phyloP scores from a whole-genome alignment of 495 filamentous ascomycete species.

The Penicillium steckii region DNA sequence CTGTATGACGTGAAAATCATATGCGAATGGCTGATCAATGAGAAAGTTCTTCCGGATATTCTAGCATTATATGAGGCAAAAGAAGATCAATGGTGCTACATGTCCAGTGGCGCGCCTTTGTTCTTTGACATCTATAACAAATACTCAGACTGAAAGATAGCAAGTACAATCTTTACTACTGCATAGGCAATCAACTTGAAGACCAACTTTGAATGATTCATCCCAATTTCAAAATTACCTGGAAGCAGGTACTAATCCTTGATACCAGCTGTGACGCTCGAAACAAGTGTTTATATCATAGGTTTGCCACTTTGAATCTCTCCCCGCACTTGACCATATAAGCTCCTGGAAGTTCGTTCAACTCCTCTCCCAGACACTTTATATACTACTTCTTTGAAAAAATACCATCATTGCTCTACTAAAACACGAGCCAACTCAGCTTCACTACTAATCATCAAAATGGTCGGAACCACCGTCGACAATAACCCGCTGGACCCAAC shows the following conservation, averaged over 20 bases:
- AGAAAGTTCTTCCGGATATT: no score
- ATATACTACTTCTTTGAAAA: no score
- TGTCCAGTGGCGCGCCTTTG: no score
- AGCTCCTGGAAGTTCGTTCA: neutral
- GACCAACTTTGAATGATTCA: neutral
- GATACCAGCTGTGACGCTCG: neutral
- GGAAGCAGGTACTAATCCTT: neutral
- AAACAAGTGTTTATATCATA: conserved; percentile 26
- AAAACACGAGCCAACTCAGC: neutral
- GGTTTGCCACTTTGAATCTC: conserved; percentile 17
- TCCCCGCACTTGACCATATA: conserved; percentile 16
- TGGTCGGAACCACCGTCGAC: conserved; percentile 18
- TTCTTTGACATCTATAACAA: no score
- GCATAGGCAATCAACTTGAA: neutral
- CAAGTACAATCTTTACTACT: no score
- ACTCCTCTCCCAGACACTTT: neutral
- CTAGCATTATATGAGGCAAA: no score
- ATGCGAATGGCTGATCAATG: no score
- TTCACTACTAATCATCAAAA: conserved; percentile 3
- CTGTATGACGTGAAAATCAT: no score
- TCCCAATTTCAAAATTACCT: neutral
- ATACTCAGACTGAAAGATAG: no score
- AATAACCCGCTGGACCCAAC: conserved; percentile 22
- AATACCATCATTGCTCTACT: neutral
- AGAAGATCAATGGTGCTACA: no score